Percentiles rank a stretch among this genome's conserved stretches.
Evolutionary conservation across 306 rosid species (phyloP).

Genomic region (Vigna mungo): DNA sequence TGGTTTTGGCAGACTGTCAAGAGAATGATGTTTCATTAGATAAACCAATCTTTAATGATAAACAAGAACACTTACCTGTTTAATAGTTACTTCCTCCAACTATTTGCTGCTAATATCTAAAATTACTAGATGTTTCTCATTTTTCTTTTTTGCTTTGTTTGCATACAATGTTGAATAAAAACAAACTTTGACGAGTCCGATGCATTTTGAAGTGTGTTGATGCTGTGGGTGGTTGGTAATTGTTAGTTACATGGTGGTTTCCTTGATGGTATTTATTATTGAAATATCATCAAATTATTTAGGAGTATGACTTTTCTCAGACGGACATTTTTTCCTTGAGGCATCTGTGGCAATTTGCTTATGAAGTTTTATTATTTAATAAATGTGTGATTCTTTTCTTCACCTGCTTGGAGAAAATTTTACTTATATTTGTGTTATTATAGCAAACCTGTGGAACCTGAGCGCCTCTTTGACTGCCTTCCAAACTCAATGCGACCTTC

Average conservation of each 20-base stretch:
- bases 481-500: conserved; percentile 96
- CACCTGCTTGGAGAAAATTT: not conserved
- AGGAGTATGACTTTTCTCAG: not conserved
- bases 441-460: conserved; percentile 99
- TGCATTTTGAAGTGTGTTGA: conserved; percentile 12
- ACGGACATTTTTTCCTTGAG: conserved; percentile 15
- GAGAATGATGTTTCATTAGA: conserved; percentile 6
- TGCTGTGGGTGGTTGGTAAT: conserved; percentile 15
- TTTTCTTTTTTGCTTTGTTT: conserved; percentile 21
- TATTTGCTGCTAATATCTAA: conserved; percentile 6
- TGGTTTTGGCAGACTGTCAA: conserved; percentile 11
- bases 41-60: conserved; percentile 15
- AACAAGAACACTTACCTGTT: conserved; percentile 9
- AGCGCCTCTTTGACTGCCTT: conserved; percentile 94
- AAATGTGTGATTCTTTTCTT: conserved; percentile 16
- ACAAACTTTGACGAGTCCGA: not conserved
- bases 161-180: not conserved
- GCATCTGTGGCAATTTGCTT: conserved; percentile 19
- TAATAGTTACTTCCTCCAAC: conserved; percentile 1
- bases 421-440: conserved; percentile 38
- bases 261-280: conserved; percentile 22
- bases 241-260: conserved; percentile 27
- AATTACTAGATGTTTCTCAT: conserved; percentile 1
- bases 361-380: conserved; percentile 18
- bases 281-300: conserved; percentile 21